Evolutionary conservation across 2,329 filamentous ascomycete genomes (phyloP), one percentile per base, ranked within the genome.

Genomic region (Fusarium sp.): DNA sequence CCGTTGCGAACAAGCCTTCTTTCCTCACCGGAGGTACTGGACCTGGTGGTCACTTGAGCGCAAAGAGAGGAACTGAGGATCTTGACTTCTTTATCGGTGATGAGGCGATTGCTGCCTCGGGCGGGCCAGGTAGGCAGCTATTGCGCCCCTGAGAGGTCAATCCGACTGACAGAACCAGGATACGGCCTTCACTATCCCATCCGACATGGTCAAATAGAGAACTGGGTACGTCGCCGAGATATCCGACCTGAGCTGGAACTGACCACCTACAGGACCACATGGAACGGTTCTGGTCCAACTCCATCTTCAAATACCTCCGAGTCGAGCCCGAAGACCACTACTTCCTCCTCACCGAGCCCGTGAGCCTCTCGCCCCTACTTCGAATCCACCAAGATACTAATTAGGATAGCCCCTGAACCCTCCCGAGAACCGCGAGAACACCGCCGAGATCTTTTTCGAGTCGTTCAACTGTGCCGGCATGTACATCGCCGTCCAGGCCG

Each of bases 201-300:
- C 80, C 92, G 97, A 76, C 97, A 99, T 82, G 97, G 97, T 58
- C 97, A 99, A 87, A 94, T 99, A 84, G 97, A 99, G 87, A 98
- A 99, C 83, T 99, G 97, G 97, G 94, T 97, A 87, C 67, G 90
- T 48, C 41, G 24, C 14, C 59, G 61, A 24, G n/a, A 7, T 33
- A 22, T 64, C 56, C n/a, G 22, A 29, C 39, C 31, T 13, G 39
- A 43, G 27, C 56, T 64, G 20, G 18, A 20, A 35, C 81, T 84
- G 74, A 85, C 79, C 71, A 52, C 72, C 64, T 69, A 7, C 77
- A 97, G 94, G 97, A 99, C 85, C 94, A 98, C 81, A 99, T 99
- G 97, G 97, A 99, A 85, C 93, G 97, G 74, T 99, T 98, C 87
- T 99, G 97, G 97, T 98, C 97, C 77, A 98, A 98, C 87, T 99